Conservation (phyloP, 2,329 filamentous ascomycete species). For the Nemania sp. region DNA sequence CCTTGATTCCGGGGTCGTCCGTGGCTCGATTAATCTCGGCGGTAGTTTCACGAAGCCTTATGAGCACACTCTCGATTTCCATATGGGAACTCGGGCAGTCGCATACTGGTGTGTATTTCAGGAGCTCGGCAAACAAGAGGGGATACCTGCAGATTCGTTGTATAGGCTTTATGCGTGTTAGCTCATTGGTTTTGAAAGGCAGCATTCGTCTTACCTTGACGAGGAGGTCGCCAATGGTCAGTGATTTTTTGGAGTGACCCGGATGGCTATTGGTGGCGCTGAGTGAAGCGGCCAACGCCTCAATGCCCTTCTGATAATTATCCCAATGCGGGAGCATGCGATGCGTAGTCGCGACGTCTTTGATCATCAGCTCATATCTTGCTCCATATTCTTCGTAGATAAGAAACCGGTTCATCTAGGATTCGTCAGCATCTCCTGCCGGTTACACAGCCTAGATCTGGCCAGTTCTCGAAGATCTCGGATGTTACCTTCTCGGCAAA, state of each 20-base stretch:
- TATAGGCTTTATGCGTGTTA: constrained; percentile 73
- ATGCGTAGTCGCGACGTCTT: constrained; percentile 78
- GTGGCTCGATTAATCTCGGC: constrained; percentile 87
- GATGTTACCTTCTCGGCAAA: constrained; percentile 68
- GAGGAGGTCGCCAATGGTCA: constrained; percentile 86
- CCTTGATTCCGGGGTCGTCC: constrained; percentile 76
- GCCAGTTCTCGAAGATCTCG: constrained; percentile 15
- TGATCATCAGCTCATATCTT: constrained; percentile 87
- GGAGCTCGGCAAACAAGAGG: constrained; percentile 84
- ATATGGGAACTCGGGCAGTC: constrained; percentile 88
- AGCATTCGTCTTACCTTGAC: constrained; percentile 75
- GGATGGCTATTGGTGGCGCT: constrained; percentile 74
- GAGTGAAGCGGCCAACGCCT: constrained; percentile 81
- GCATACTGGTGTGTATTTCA: constrained; percentile 83
- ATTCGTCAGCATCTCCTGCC: constrained; percentile 19
- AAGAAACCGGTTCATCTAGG: constrained; percentile 82
- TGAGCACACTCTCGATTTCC: constrained; percentile 79
- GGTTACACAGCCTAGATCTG: constrained; percentile 22
- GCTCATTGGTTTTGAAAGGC: constrained; percentile 12
- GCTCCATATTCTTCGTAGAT: constrained; percentile 92
- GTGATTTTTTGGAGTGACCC: constrained; percentile 75
- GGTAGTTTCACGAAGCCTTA: constrained; percentile 78
- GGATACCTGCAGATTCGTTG: constrained; percentile 94
- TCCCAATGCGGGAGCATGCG: constrained; percentile 79
- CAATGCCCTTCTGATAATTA: constrained; percentile 85